These are phyloP conservation scores for Cyclostephanos tholiformis DNA, from an alignment of 108 stramenopile species.

Conservation along the genomic window DNA sequence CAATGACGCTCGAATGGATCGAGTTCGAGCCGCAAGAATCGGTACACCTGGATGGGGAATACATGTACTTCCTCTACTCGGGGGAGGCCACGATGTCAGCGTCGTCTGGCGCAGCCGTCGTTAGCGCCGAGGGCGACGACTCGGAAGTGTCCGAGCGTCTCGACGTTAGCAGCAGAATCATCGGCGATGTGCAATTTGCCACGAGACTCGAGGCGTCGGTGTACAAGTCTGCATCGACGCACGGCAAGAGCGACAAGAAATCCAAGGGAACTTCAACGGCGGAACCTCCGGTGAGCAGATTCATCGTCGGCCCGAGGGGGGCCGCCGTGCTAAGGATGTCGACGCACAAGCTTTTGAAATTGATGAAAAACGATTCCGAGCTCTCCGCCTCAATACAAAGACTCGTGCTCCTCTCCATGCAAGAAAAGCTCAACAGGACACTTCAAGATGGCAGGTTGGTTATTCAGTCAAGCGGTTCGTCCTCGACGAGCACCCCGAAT, in stretches of 20 bases:
- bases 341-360: constrained; percentile 34
- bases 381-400: constrained; percentile 38
- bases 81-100: constrained; percentile 26
- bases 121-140: background rate
- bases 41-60: constrained; percentile 31
- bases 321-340: constrained; percentile 40
- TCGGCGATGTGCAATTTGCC: constrained; percentile 43
- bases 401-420: constrained; percentile 48
- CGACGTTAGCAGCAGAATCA: constrained; percentile 30
- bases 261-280: background rate
- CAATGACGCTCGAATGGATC: constrained; percentile 40
- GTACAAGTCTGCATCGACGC: constrained; percentile 3
- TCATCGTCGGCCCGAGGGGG: constrained; percentile 27
- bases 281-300: background rate
- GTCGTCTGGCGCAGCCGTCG: no score
- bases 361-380: constrained; percentile 44
- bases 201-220: constrained; percentile 26
- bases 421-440: constrained; percentile 33
- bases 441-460: constrained; percentile 11
- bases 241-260: constrained; percentile 3
- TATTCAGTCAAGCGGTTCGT: background rate
- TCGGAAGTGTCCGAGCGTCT: background rate
- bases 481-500: background rate
- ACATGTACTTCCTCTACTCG: constrained; percentile 44
- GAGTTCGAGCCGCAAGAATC: constrained; percentile 22